Base-by-base conservation (phyloP, 306 rosid species). In the apple (Malus domestica) region DNA sequence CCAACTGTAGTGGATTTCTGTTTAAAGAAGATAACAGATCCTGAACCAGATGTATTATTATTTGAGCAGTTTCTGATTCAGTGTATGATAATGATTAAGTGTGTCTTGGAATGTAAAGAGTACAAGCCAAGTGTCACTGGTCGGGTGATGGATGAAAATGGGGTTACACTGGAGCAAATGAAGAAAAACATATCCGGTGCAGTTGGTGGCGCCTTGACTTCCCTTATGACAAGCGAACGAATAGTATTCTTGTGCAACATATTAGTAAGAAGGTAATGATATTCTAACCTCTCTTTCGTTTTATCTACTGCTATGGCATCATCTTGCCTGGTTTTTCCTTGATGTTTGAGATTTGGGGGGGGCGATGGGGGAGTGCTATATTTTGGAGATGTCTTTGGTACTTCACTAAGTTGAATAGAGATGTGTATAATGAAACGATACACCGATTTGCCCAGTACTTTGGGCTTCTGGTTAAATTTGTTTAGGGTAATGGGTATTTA, bases 11-110 rank as follows among this genome's bases (percentile, higher is more conserved):
- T 90, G 76, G 89, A 89, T 82, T 90, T 90, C 88, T 90, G 97
- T 83, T 89, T 95, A 83, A 90, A 83, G 79, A 95, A 84, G 83
- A 95, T 95, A 85, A 89, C 88, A 62, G 96, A 95, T 69, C 92
- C 97, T 73, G 97, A 90, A 81, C 91, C 93, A 65, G 88, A 79
- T 83, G 61, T 85, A 19, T 75, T 87, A 63, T 86, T 92, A 10
- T 95, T 90, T 86, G 97, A 92, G 86, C 92, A 84, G 86, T 95
- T 92, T 85, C 88, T 95, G 70, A 95, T 95, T 84, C 97, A 92
- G 77, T 95, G 97, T 84, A 95, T 95, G 97, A 92, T 92, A 55
- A 86, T 90, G 96, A 90, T 95, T 72, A 95, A 95, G 85, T 82
- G 85, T 80, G 84, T 88, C 71, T 86, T 95, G 86, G 97, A 95